phyloP scores from a whole-genome alignment of 768 basidiomycete genomes.

The Lactarius deliciosus region DNA sequence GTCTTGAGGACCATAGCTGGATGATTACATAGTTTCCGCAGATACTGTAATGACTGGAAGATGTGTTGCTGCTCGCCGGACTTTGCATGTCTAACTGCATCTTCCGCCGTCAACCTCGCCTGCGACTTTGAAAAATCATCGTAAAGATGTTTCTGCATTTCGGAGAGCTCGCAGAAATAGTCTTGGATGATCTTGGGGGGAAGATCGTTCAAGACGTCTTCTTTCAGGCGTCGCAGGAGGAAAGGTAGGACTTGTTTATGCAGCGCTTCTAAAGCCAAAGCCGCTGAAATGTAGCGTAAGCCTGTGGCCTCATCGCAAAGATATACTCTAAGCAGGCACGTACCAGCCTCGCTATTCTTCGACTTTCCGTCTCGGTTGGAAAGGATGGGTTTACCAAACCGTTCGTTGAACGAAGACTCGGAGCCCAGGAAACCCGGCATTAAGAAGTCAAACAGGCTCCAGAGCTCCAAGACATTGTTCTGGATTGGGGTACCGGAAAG shows the following conservation, averaged over 20 bases:
- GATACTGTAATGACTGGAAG: conserved; percentile 95
- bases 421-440: conserved; percentile 99
- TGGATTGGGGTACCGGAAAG: conserved; percentile 98
- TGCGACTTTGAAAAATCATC: conserved; percentile 89
- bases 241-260: conserved; percentile 99
- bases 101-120: conserved; percentile 61
- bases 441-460: conserved; percentile 98
- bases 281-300: conserved; percentile 53
- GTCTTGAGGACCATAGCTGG: conserved; percentile 87
- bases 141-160: conserved; percentile 90
- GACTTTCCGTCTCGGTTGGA: conserved; percentile 94
- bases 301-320: conserved; percentile 10
- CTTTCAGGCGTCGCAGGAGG: conserved; percentile 92
- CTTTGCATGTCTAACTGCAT: conserved; percentile 52
- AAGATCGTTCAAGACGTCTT: conserved; percentile 92
- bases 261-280: conserved; percentile 89
- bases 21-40: conserved; percentile 97
- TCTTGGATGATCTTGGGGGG: conserved; percentile 99
- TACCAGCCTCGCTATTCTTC: conserved; percentile 92
- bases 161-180: conserved; percentile 97
- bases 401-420: conserved; percentile 90
- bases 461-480: conserved; percentile 96
- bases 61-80: conserved; percentile 73
- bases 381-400: conserved; percentile 93
- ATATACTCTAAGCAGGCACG: conserved; percentile 33